phyloP scores from a whole-genome alignment of 495 filamentous ascomycete species.

The Xylaria flabelliformis region DNA sequence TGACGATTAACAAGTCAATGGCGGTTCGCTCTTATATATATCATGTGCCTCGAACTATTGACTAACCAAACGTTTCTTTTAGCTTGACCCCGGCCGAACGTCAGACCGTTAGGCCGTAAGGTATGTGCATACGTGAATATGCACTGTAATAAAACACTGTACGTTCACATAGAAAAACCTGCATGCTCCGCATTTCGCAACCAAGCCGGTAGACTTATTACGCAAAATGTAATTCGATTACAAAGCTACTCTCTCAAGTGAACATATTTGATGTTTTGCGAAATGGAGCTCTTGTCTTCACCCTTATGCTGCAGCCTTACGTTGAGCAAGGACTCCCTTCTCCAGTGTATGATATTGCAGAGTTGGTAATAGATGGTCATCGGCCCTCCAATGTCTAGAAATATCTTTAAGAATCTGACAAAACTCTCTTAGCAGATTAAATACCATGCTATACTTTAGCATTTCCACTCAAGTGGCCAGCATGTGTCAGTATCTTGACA shows the following conservation, averaged over 20 bases:
- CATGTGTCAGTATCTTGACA: too few species aligned
- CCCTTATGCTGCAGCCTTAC: neutral
- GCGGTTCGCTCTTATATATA: neutral
- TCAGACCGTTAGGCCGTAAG: constrained; percentile 11
- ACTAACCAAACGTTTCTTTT: too few species aligned
- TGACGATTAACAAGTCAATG: neutral
- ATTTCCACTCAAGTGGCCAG: too few species aligned
- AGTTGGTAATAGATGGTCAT: neutral
- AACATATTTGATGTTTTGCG: neutral
- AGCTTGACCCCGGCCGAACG: neutral
- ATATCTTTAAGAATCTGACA: neutral
- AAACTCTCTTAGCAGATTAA: too few species aligned
- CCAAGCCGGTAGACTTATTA: neutral
- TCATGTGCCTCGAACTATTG: neutral
- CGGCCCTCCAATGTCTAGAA: too few species aligned
- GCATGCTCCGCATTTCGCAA: neutral
- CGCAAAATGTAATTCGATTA: neutral
- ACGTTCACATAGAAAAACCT: neutral
- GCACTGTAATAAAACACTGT: neutral
- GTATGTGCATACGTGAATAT: constrained; percentile 1
- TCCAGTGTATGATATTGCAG: neutral
- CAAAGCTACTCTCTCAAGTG: neutral
- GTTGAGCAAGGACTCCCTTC: neutral
- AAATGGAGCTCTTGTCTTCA: neutral
- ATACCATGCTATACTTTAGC: too few species aligned